Conservation (phyloP, 306 rosid genomes). For the Dryas octopetala region DNA sequence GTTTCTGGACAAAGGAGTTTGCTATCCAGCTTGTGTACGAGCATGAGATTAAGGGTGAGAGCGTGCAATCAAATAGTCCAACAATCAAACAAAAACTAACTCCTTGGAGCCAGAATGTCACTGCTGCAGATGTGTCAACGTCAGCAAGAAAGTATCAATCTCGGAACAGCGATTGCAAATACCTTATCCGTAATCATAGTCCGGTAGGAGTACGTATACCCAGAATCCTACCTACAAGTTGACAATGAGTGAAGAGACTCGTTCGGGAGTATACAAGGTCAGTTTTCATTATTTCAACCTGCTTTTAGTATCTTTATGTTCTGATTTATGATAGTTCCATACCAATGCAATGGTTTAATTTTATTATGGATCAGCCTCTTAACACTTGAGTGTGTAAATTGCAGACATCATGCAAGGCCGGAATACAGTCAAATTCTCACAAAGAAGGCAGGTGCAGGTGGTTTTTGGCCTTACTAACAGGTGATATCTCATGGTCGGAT, state of each 20-base stretch:
- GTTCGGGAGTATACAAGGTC: too few relatives aligned
- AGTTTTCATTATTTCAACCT: too few relatives aligned
- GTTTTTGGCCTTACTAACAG: conserved; percentile 56
- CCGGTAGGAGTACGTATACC: too few relatives aligned
- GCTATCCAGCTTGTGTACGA: background rate
- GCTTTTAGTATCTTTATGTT: too few relatives aligned
- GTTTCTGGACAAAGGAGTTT: background rate
- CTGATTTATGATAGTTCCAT: too few relatives aligned
- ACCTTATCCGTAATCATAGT: background rate
- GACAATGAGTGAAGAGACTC: too few relatives aligned
- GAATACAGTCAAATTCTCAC: conserved; percentile 82
- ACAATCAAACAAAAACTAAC: background rate
- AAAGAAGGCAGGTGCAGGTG: conserved; percentile 66
- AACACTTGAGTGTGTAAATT: conserved; percentile 16
- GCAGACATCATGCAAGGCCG: conserved; percentile 84
- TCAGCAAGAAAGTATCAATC: background rate
- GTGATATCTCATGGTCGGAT: background rate
- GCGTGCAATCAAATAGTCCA: too few relatives aligned
- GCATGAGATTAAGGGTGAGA: background rate
- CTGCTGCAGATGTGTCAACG: background rate
- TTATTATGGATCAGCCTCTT: background rate
- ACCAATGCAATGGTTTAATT: background rate
- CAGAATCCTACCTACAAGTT: too few relatives aligned
- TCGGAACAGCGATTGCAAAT: background rate
- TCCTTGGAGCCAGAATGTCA: background rate